phyloP scores from a whole-genome alignment of 2,329 filamentous ascomycete genomes.

The Paraconiothyrium brasiliense region DNA sequence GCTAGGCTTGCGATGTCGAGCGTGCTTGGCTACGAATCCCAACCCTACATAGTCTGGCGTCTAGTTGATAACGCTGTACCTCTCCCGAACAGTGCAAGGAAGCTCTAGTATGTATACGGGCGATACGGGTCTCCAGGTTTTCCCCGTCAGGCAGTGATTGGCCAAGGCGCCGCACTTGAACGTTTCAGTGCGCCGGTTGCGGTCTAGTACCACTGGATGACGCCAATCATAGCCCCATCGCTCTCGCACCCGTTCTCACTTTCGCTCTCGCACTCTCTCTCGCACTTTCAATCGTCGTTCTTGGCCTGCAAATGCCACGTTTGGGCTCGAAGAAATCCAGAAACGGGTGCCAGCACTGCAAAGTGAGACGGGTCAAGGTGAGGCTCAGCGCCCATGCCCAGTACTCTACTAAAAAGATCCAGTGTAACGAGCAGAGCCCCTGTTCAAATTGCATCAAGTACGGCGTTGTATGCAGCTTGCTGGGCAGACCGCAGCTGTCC shows the following conservation, averaged over 20 bases:
- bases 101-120: no score
- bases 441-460: conserved; percentile 41
- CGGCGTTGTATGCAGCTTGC: conserved; percentile 41
- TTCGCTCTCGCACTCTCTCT: conserved; percentile 32
- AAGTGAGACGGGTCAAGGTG: conserved; percentile 41
- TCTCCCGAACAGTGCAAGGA: no score
- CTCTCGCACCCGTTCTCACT: background rate
- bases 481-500: conserved; percentile 13
- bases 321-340: conserved; percentile 37
- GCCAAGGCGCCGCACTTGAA: no score
- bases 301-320: conserved; percentile 25
- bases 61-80: no score
- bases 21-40: no score
- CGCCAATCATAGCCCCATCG: background rate
- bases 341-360: conserved; percentile 39
- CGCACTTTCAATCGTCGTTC: conserved; percentile 15
- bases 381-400: background rate
- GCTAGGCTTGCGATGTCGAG: no score
- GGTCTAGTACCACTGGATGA: background rate
- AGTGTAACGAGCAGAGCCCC: conserved; percentile 44
- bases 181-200: background rate
- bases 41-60: no score
- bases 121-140: no score
- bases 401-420: background rate
- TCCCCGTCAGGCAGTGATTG: no score